Evolutionary conservation across 2,329 filamentous ascomycete species (phyloP), one percentile per base, ranked within the genome.

Genomic region (Domatiomyces globalis): DNA sequence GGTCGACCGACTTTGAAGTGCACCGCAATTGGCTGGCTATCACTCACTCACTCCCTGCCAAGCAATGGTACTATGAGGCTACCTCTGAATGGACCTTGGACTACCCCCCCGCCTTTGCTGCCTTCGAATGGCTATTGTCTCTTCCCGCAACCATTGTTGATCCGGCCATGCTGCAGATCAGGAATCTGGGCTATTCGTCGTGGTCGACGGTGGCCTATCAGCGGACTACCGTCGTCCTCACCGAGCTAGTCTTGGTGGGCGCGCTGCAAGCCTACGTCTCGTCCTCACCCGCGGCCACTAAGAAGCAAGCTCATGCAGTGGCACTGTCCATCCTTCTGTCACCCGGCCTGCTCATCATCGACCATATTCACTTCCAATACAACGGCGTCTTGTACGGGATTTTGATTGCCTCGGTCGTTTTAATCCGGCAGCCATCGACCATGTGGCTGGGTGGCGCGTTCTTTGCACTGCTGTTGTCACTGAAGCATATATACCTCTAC

Each of bases 41-140:
- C 61, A 96, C 92, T 4, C 77, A 95, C 69, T 94, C 85, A 55
- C 76, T 96, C 18, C 86, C 90, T 2, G 70, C 89, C 48, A 81
- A 85, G 67, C 76, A 94, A 60, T 98, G 92, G 92, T 98, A 98
- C 70, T 89, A 84, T 65, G 92, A 98, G 71, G 84, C 89, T 71
- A 95, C 89, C 1, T 98, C 92, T 53, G 87, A 96, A 87, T 98
- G 92, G 92, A 98, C 92, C 0, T 83, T 98, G 63, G 92, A 98
- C 71, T 98, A 98, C 66, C 92, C 92, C 29, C 92, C 92, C 6
- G 95, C 96, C 71, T 98, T 98, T 65, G 92, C 92, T 60, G 89
- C 85, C 66, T 95, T 96, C 70, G 92, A 98, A 75, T 96, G 87
- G 87, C 66, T 81, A 45, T 76, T 98, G 62, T 92, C 90, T 46